Conservation (phyloP, 148 eudicot species). For the Rhododendron henanense region DNA sequence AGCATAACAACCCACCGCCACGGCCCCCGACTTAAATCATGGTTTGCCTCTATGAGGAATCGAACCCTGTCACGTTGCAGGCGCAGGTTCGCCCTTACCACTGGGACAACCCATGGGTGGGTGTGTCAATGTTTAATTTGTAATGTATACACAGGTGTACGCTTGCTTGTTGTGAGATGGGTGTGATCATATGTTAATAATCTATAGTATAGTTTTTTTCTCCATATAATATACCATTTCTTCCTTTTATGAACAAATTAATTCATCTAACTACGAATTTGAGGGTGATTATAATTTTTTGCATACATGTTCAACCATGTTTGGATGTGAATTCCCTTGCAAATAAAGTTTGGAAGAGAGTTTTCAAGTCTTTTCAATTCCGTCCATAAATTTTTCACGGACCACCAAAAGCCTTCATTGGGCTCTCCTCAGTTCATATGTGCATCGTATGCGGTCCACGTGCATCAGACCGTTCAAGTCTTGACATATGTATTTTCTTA, state of each 20-base stretch:
- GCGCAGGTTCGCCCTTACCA: too few relatives aligned
- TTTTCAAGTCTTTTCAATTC: neutral
- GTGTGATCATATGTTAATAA: neutral
- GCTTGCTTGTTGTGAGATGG: neutral
- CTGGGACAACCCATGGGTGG: too few relatives aligned
- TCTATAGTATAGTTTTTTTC: neutral
- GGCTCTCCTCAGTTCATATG: too few relatives aligned
- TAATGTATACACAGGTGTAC: neutral
- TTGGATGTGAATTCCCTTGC: neutral
- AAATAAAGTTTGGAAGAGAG: neutral
- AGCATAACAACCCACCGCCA: too few relatives aligned
- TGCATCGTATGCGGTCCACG: too few relatives aligned
- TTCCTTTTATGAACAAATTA: neutral
- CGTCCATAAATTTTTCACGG: too few relatives aligned
- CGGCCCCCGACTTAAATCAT: too few relatives aligned
- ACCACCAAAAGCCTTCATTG: too few relatives aligned
- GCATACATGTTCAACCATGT: neutral
- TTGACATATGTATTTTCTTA: too few relatives aligned
- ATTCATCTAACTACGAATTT: neutral
- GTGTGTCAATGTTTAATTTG: neutral
- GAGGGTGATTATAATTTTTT: neutral
- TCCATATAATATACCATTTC: neutral
- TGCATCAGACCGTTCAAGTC: too few relatives aligned
- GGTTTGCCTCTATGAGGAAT: too few relatives aligned
- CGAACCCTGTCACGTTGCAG: accelerated